Conservation (phyloP, 2,329 filamentous ascomycete species). For the Neurospora sp. region DNA sequence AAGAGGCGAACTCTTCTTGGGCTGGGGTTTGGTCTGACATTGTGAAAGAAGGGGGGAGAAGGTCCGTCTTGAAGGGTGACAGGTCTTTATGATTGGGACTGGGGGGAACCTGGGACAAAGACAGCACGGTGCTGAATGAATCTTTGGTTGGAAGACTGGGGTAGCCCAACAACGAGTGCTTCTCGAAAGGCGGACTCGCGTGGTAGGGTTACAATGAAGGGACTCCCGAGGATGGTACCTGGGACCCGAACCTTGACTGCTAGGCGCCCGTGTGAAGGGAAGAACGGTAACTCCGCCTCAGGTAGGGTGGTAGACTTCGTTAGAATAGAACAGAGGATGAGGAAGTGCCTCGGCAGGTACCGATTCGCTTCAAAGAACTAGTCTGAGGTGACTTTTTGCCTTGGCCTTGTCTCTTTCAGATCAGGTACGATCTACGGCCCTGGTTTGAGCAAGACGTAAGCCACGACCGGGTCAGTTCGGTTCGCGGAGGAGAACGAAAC, state of each 20-base stretch:
- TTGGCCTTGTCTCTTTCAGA: neutral
- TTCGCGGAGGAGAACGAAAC: neutral
- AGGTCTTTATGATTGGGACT: neutral
- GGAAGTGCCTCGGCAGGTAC: neutral
- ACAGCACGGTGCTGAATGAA: neutral
- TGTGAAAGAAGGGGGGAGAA: slow-evolving; percentile 21
- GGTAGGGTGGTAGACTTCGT: neutral
- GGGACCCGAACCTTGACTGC: neutral
- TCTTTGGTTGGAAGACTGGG: neutral
- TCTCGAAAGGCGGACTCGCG: neutral
- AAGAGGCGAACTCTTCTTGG: slow-evolving; percentile 57
- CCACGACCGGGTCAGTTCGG: neutral
- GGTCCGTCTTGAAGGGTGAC: neutral
- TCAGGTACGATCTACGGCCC: neutral
- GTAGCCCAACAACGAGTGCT: neutral
- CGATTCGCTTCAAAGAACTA: neutral
- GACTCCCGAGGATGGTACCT: neutral
- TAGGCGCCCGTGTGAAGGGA: neutral
- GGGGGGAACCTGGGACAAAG: neutral
- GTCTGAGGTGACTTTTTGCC: neutral
- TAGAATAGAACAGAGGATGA: neutral
- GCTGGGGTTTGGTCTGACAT: slow-evolving; percentile 50
- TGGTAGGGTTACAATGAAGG: neutral
- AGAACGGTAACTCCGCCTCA: neutral
- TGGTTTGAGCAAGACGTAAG: neutral